Base-by-base conservation (phyloP, 306 rosid genomes). In the Begonia loranthoides region DNA sequence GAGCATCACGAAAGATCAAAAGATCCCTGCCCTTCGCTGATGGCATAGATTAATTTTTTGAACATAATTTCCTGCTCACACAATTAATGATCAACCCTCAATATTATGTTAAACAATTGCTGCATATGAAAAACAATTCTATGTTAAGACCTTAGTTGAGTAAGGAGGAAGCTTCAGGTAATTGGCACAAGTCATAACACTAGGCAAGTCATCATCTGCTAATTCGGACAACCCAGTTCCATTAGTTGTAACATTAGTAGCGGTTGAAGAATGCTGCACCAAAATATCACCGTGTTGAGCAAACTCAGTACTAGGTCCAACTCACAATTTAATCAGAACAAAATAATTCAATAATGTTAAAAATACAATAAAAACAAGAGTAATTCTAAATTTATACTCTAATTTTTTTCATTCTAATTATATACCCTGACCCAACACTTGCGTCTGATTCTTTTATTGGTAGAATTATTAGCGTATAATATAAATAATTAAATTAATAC, bases 101-200 rank as follows among this genome's bases (percentile, higher is more conserved):
- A 63, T 51, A 44, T 53, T 28, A 28, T 28, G 36, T 28, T 4
- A 28, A 3, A 28, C 5, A 28, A 28, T 28, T 28, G 34, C 34
- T 3, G 7, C 7, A 28, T 28, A 28, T 28, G 36, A 28, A 28
- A 4, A 28, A 19, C 3, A 28, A 28, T 4, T 28, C 36, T 28
- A 28, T 28, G 36, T 17, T 6, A 40, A 60, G 70, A 86, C 99
- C 96, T 92, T 92, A 69, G 94, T 86, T 9, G 99, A 92, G 70
- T 92, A 92, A 9, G 99, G 99, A 73, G 99, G 99, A 56, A 92
- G 99, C 73, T 92, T 92, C 64, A 92, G 72, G 79, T 92, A 92
- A 79, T 92, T 92, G 45, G 99, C 99, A 66, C 99, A 92, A 2
- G 99, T 92, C 99, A 92, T 92, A 55, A 92, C 99, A 78, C 99